These are phyloP conservation scores for Oldenlandia corymbosa DNA, from an alignment of 257 asterid genomes.

Conservation along the genomic window DNA sequence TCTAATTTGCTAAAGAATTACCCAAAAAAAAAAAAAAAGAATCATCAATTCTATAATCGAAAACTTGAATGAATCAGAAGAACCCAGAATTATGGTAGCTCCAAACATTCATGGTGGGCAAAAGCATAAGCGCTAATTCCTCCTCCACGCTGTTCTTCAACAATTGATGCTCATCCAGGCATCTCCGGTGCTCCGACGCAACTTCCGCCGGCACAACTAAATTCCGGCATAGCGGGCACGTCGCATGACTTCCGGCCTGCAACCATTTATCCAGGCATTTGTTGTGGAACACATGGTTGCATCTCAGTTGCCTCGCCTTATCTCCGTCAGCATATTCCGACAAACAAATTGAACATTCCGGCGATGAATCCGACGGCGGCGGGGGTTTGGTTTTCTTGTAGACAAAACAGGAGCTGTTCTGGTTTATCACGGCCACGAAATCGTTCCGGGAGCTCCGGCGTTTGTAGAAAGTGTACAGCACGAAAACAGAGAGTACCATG, in stretches of 20 bases:
- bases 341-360: conserved; percentile 50
- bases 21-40: too few species aligned
- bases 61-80: background rate
- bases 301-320: conserved; percentile 33
- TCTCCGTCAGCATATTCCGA: conserved; percentile 39
- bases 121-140: conserved; percentile 21
- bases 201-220: conserved; percentile 30
- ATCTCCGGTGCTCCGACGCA: conserved; percentile 3
- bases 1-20: too few species aligned
- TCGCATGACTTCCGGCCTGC: conserved; percentile 25
- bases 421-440: conserved; percentile 32
- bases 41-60: too few species aligned
- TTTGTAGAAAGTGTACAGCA: conserved; percentile 18
- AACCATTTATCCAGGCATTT: conserved; percentile 47
- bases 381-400: conserved; percentile 9
- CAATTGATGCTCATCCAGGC: background rate
- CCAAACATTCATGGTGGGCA: conserved; percentile 13
- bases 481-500: conserved; percentile 17
- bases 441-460: conserved; percentile 14
- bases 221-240: conserved; percentile 59
- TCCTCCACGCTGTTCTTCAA: background rate
- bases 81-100: conserved; percentile 1
- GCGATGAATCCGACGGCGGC: background rate
- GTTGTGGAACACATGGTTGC: conserved; percentile 41
- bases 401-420: conserved; percentile 30